Evolutionary conservation across 208 protist genomes (phyloP).

Genomic region (Leishmania gerbilli): DNA sequence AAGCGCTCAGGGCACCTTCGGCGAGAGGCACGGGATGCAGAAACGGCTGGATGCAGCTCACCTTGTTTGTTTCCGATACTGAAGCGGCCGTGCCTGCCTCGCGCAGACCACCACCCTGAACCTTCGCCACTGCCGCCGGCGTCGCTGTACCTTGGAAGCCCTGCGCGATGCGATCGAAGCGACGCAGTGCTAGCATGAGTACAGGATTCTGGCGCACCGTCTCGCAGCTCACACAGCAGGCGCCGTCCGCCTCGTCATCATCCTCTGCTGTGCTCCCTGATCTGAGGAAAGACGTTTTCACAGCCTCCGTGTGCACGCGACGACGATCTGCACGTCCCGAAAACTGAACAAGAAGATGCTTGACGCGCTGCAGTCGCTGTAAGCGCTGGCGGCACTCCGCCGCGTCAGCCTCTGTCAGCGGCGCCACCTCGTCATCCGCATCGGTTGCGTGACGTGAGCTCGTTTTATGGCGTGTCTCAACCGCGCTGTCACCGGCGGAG

Average conservation of each 20-base stretch:
- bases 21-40: constrained; percentile 41
- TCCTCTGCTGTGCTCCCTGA: background rate
- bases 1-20: constrained; percentile 43
- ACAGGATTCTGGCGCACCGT: constrained; percentile 21
- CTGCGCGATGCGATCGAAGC: constrained; percentile 11
- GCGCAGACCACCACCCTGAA: background rate
- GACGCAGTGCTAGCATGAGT: constrained; percentile 13
- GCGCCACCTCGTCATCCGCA: constrained; percentile 8
- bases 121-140: background rate
- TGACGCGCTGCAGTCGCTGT: constrained; percentile 26
- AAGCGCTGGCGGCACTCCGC: constrained; percentile 13
- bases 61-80: background rate
- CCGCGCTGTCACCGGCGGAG: background rate
- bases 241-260: background rate
- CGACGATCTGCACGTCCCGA: background rate
- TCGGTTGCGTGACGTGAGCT: background rate
- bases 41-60: constrained; percentile 7
- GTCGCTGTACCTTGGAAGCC: constrained; percentile 11
- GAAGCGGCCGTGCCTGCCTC: background rate
- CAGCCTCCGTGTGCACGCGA: background rate
- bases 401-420: constrained; percentile 24
- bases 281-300: background rate
- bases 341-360: constrained; percentile 9
- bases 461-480: background rate
- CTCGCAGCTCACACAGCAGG: constrained; percentile 1